Evolutionary conservation across 2,329 filamentous ascomycete genomes (phyloP).

Genomic region (Gyromitra esculenta): DNA sequence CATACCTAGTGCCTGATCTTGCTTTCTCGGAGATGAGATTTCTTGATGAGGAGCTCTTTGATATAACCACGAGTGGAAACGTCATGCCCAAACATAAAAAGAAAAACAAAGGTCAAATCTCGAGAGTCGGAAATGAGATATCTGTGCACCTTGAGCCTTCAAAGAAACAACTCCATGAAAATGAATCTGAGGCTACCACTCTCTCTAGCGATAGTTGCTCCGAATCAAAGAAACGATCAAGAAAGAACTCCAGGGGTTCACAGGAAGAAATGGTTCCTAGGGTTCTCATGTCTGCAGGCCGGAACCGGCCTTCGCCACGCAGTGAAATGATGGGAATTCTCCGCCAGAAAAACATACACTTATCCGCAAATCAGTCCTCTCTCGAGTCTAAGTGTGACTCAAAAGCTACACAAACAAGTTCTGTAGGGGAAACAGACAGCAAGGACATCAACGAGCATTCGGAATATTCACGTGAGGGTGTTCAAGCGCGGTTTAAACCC

Average conservation of each 20-base stretch:
- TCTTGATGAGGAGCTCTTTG: constrained; percentile 54
- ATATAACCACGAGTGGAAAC: not conserved
- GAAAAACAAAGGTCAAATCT: not conserved
- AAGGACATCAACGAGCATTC: constrained; percentile 33
- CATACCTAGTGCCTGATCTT: constrained; percentile 65
- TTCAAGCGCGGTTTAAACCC: constrained; percentile 28
- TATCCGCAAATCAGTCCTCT: constrained; percentile 23
- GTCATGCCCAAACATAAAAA: constrained; percentile 17
- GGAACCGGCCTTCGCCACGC: constrained; percentile 7
- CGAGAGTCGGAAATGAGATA: not conserved
- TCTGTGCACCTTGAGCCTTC: constrained; percentile 18
- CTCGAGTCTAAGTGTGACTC: not conserved
- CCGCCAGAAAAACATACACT: constrained; percentile 21
- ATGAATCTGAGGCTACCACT: not conserved
- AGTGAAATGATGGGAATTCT: constrained; percentile 22
- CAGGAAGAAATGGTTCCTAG: not conserved
- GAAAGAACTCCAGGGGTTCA: not conserved
- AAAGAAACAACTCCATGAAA: not conserved
- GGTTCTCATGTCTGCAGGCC: not conserved
- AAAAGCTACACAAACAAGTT: not conserved
- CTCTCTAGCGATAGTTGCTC: not conserved
- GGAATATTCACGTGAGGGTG: constrained; percentile 46
- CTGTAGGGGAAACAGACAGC: not conserved
- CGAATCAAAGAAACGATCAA: constrained; percentile 6
- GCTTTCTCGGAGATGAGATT: constrained; percentile 67